Evolutionary conservation across 2,329 filamentous ascomycete genomes (phyloP).

Genomic region (Alternaria arborescens): DNA sequence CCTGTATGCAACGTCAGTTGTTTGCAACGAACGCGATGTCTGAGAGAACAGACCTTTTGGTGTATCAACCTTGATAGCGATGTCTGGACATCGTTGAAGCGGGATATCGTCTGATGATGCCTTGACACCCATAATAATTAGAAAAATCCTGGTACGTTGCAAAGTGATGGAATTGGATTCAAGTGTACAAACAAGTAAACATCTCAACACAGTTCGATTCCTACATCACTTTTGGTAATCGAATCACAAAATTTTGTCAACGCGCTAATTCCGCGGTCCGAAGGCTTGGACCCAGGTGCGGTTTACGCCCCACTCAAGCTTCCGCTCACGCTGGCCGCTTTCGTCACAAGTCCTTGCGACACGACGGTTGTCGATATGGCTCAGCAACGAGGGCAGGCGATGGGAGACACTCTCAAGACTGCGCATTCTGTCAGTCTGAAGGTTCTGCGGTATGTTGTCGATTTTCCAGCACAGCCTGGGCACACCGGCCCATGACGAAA

Average conservation of each 20-base stretch:
- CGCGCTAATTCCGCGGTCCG: constrained; percentile 15
- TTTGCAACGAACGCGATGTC: not conserved
- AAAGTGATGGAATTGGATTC: not conserved
- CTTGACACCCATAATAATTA: constrained; percentile 5
- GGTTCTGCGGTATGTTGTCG: constrained; percentile 73
- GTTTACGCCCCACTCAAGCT: constrained; percentile 22
- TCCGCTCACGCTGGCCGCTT: constrained; percentile 15
- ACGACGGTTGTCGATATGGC: constrained; percentile 40
- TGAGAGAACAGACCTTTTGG: constrained; percentile 57
- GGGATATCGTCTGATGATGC: constrained; percentile 28
- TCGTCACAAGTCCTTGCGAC: constrained; percentile 15
- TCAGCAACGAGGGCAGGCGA: constrained; percentile 51
- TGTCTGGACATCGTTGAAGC: constrained; percentile 53
- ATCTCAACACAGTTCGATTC: not conserved
- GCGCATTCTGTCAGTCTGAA: constrained; percentile 88
- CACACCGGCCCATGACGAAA: not conserved
- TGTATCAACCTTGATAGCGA: constrained; percentile 58
- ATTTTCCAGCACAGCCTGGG: not conserved
- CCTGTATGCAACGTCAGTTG: constrained; percentile 50
- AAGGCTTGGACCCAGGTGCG: constrained; percentile 7
- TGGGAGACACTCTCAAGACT: constrained; percentile 50
- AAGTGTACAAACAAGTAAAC: not conserved
- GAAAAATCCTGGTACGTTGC: not conserved
- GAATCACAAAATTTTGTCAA: constrained; percentile 11
- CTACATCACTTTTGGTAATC: not conserved